Evolutionary conservation across 257 asterid species (phyloP), one percentile per base, ranked within the genome.

Genomic region (Prunella vulgaris): DNA sequence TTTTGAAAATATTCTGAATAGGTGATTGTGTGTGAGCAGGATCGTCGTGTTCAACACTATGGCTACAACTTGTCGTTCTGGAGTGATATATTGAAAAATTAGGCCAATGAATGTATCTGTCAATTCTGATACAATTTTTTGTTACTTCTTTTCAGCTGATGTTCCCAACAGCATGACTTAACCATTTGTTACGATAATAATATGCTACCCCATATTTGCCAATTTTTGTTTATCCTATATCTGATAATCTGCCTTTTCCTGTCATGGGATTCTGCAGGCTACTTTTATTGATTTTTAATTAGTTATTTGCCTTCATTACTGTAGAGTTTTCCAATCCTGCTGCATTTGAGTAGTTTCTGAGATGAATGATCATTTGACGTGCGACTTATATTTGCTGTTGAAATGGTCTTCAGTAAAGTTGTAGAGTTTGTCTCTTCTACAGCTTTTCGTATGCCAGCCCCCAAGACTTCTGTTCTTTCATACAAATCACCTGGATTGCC

Each of bases 341-440:
- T 65, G 20, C 20, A 4, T 42, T 40, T 63, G 63, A 57, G 51
- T 24, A 38, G 57, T 9, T 73, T 68, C 40, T 21, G 68, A 49
- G 27, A 52, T 20, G 64, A 52, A 53, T 62, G 67, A 54, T 57
- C 67, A 60, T 32, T 74, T 64, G 54, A 54, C 42, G 74, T 25
- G 60, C 61, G 71, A 60, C 74, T 56, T 75, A n/a, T 70, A 71
- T 2, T 60, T 32, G 28, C 30, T 25, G 61, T 73, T 77, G 79
- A 61, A 64, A 92, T 90, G 96, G 86, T 85, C 67, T 79, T 83
- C 48, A 74, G 81, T 58, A 90, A 82, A 83, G 66, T 89, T 81
- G 73, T 83, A 10, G 94, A 89, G 64, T 51, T 86, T 21, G 33
- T 89, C 69, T 84, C 93, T 32, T 74, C 88, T 46, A 75, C 79